A percentile compares a stretch with the other conserved stretches of the same genome.
phyloP scores from a whole-genome alignment of 495 filamentous ascomycete genomes.

The Parathielavia hyrcaniae region DNA sequence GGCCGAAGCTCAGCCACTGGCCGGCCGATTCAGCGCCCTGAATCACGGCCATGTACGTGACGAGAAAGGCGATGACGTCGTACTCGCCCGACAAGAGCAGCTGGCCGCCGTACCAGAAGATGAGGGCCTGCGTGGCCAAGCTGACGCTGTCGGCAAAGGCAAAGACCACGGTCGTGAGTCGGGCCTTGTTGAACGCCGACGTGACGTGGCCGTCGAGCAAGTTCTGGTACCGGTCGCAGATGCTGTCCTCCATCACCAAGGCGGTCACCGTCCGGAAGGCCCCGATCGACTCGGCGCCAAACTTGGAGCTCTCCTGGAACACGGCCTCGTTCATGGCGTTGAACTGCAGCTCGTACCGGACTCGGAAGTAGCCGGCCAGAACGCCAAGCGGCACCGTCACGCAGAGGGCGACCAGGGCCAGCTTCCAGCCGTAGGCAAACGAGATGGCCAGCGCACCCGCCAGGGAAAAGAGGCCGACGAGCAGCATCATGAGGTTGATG shows the following conservation, averaged over 20 bases:
- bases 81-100: slow-evolving; percentile 39
- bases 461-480: slow-evolving; percentile 46
- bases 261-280: slow-evolving; percentile 54
- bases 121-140: slow-evolving; percentile 43
- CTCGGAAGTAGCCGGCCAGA: slow-evolving; percentile 45
- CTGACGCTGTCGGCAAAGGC: slow-evolving; percentile 41
- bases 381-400: slow-evolving; percentile 47
- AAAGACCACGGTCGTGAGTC: slow-evolving; percentile 41
- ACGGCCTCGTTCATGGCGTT: slow-evolving; percentile 50
- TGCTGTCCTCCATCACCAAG: slow-evolving; percentile 51
- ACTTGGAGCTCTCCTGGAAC: slow-evolving; percentile 53
- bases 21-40: slow-evolving; percentile 44
- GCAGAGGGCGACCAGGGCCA: slow-evolving; percentile 46
- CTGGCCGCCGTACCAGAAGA: slow-evolving; percentile 47
- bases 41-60: slow-evolving; percentile 46
- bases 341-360: slow-evolving; percentile 52
- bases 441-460: slow-evolving; percentile 46
- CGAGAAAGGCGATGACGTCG: slow-evolving; percentile 34
- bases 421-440: slow-evolving; percentile 54
- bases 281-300: slow-evolving; percentile 55
- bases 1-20: slow-evolving; percentile 44
- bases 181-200: slow-evolving; percentile 40
- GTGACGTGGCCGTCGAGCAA: slow-evolving; percentile 38
- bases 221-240: slow-evolving; percentile 40
- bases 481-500: slow-evolving; percentile 48